Evolutionary conservation across 169 alveolate species (phyloP).

Genomic region (Ichthyophthirius multifiliis): DNA sequence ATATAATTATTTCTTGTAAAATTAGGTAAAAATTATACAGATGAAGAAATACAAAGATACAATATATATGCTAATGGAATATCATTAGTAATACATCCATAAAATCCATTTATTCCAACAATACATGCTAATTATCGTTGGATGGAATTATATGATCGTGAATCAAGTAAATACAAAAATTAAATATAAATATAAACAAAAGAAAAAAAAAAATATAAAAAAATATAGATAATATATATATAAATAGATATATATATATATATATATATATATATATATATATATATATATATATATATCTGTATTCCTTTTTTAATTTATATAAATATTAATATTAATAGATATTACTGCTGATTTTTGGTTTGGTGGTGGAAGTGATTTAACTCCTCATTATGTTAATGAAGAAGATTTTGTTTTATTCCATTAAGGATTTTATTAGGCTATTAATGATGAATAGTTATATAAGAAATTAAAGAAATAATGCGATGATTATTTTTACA

Average conservation of each 20-base stretch:
- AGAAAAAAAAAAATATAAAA: too few relatives aligned
- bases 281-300: too few relatives aligned
- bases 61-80: slow-evolving; percentile 84
- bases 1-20: background rate
- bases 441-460: slow-evolving; percentile 57
- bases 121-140: slow-evolving; percentile 84
- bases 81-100: slow-evolving; percentile 84
- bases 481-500: slow-evolving; percentile 84
- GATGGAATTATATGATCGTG: slow-evolving; percentile 58
- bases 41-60: slow-evolving; percentile 33
- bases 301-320: too few relatives aligned
- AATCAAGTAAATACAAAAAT: slow-evolving; percentile 17
- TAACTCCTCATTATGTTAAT: slow-evolving; percentile 85
- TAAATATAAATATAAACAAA: background rate
- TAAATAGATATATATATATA: too few relatives aligned
- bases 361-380: slow-evolving; percentile 93
- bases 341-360: slow-evolving; percentile 73
- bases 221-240: too few relatives aligned
- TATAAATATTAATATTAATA: background rate
- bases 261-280: too few relatives aligned
- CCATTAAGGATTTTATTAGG: slow-evolving; percentile 74
- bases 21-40: slow-evolving; percentile 39
- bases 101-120: slow-evolving; percentile 84
- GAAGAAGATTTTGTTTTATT: slow-evolving; percentile 78
- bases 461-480: slow-evolving; percentile 79